phyloP scores from a whole-genome alignment of 1,284 basidiomycete species.

The Microbotryum scabiosae region DNA sequence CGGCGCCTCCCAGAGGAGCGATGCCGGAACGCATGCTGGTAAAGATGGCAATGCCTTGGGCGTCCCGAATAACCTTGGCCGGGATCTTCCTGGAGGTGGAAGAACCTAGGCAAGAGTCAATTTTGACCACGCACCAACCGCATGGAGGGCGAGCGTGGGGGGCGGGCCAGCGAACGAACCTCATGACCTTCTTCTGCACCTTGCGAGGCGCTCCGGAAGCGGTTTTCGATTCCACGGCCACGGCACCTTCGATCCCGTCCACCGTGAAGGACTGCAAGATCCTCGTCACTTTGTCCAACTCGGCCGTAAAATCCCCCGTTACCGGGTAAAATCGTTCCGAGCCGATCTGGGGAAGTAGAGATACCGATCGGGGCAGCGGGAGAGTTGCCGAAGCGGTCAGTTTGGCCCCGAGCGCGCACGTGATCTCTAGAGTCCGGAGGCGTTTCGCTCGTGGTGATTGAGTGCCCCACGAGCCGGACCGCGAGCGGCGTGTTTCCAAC shows the following conservation, averaged over 20 bases:
- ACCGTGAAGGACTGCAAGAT: slow-evolving; percentile 46
- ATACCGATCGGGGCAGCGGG: not conserved
- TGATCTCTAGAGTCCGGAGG: no score
- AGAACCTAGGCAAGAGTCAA: slow-evolving; percentile 21
- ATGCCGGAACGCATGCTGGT: slow-evolving; percentile 46
- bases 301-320: slow-evolving; percentile 45
- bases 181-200: slow-evolving; percentile 1
- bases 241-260: slow-evolving; percentile 31
- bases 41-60: slow-evolving; percentile 45
- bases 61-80: slow-evolving; percentile 44
- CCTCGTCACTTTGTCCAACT: slow-evolving; percentile 48
- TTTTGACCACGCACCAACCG: slow-evolving; percentile 34
- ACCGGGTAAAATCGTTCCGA: slow-evolving; percentile 49
- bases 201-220: slow-evolving; percentile 29
- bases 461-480: not conserved
- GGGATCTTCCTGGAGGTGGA: slow-evolving; percentile 45
- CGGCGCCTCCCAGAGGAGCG: slow-evolving; percentile 48
- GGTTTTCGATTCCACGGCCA: slow-evolving; percentile 34
- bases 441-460: not conserved
- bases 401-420: no score
- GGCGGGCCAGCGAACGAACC: slow-evolving; percentile 32
- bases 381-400: no score
- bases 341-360: slow-evolving; percentile 36
- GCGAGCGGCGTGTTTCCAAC: not conserved
- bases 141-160: slow-evolving; percentile 22